phyloP scores from a whole-genome alignment of 495 filamentous ascomycete species.

The Podospora didyma region DNA sequence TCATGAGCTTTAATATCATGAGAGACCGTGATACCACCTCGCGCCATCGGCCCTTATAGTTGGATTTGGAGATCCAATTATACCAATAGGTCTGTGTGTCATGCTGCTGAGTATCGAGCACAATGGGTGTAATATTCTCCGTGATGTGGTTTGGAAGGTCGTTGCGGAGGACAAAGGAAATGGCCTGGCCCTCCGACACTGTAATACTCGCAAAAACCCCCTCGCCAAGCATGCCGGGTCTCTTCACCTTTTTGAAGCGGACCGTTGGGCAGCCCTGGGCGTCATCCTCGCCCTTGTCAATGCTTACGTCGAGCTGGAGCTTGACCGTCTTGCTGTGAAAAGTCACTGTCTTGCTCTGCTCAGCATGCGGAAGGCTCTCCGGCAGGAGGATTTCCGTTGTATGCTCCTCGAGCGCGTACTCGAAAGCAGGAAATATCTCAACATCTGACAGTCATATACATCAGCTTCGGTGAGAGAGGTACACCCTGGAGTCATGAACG shows the following conservation, averaged over 20 bases:
- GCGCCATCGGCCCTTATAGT: constrained; percentile 65
- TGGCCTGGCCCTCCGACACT: constrained; percentile 58
- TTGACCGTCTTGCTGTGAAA: constrained; percentile 55
- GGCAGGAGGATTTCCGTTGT: constrained; percentile 44
- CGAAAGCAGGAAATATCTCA: constrained; percentile 67
- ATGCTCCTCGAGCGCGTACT: constrained; percentile 59
- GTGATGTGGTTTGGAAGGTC: constrained; percentile 49
- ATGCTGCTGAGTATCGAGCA: constrained; percentile 57
- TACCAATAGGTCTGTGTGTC: constrained; percentile 65
- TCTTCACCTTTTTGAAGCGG: constrained; percentile 48
- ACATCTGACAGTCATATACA: constrained; percentile 38
- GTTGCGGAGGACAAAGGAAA: constrained; percentile 63
- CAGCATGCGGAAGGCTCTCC: constrained; percentile 26
- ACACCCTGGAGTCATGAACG: neutral
- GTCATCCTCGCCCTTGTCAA: constrained; percentile 53
- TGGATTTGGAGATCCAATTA: constrained; percentile 64
- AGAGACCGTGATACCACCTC: constrained; percentile 65
- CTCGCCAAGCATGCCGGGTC: constrained; percentile 49
- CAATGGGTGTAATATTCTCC: constrained; percentile 44
- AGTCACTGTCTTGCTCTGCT: constrained; percentile 54
- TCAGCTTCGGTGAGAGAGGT: neutral
- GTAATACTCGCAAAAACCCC: constrained; percentile 56
- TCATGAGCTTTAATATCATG: constrained; percentile 68
- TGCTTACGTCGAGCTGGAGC: constrained; percentile 61
- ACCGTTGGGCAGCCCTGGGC: constrained; percentile 37